Evolutionary conservation across 2,329 filamentous ascomycete species (phyloP).

Genomic region (Sarocladiaceae sp.): DNA sequence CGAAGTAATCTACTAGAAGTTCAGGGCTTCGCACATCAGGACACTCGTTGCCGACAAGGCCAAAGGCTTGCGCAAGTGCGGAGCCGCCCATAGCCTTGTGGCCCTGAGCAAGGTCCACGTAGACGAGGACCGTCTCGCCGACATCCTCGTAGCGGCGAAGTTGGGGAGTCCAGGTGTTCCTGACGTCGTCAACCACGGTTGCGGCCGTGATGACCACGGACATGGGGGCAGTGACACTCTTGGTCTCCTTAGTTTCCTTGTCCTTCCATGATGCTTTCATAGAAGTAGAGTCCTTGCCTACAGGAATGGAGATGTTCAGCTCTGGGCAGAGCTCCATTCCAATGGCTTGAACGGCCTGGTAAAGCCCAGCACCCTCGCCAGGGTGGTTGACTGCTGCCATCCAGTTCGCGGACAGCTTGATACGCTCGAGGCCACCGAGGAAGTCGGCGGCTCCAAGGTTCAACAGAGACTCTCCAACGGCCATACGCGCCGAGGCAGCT

Average conservation of each 20-base stretch:
- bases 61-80: slow-evolving; percentile 82
- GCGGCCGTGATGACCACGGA: slow-evolving; percentile 91
- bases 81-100: slow-evolving; percentile 83
- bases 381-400: slow-evolving; percentile 95
- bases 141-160: slow-evolving; percentile 78
- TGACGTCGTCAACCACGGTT: slow-evolving; percentile 72
- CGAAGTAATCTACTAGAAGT: slow-evolving; percentile 82
- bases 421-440: slow-evolving; percentile 65
- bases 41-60: slow-evolving; percentile 74
- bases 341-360: slow-evolving; percentile 89
- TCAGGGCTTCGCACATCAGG: slow-evolving; percentile 82
- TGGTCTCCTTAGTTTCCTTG: slow-evolving; percentile 54
- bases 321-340: slow-evolving; percentile 87
- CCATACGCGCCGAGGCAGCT: slow-evolving; percentile 89
- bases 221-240: slow-evolving; percentile 86
- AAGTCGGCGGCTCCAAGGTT: slow-evolving; percentile 77
- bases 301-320: slow-evolving; percentile 88
- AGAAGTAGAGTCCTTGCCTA: slow-evolving; percentile 96
- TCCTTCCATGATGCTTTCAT: slow-evolving; percentile 98
- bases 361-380: slow-evolving; percentile 86
- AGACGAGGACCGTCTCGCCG: slow-evolving; percentile 81
- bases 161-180: slow-evolving; percentile 90
- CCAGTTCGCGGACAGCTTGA: slow-evolving; percentile 95
- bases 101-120: slow-evolving; percentile 80
- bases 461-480: slow-evolving; percentile 86